Evolutionary conservation across 179 eudicot species (phyloP), one percentile per base, ranked within the genome.

Genomic region (Pouteria campechiana): DNA sequence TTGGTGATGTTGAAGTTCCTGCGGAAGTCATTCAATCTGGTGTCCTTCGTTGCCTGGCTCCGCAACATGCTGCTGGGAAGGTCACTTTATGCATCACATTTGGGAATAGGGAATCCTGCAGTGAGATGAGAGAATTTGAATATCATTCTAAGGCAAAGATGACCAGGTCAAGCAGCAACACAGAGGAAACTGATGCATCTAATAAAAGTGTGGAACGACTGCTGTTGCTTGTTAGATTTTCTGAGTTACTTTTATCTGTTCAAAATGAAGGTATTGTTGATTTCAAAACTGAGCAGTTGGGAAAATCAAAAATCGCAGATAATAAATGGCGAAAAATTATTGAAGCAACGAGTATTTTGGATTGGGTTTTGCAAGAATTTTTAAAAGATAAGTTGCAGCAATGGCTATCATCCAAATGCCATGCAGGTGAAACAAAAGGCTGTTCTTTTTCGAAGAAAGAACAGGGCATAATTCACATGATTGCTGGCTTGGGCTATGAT

Each of bases 51-150:
- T 90, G 98, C 55, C 78, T 54, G 30, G 94, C 92, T 44, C 96
- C 98, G 39, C 76, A 80, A 48, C 76, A 51, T 53, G 46, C 54
- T 36, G 69, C 79, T 14, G 98, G 96, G 47, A 86, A 76, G 68
- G 92, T 86, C 39, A 46, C 76, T 17, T 55, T 86, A 17, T 74
- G 82, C 54, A 56, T 90, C 24, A 90, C 96, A 52, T 70, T 76
- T 54, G 76, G 84, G 19, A 86, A 86, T 67, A 62, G 72, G 44
- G 75, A 74, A 40, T 58, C 88, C 6, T 86, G 94, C 64, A 86
- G 98, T 43, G 98, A 90, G 61, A 69, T 79, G 55, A 79, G 78
- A 70, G 94, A 76, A 30, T 90, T 86, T 63, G 98, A 86, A 61
- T 86, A 79, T 60, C 85, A 74, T 27, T 68, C 42, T 57, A 72